phyloP scores from a whole-genome alignment of 2,329 filamentous ascomycete species.

The Aspergillus sp. region DNA sequence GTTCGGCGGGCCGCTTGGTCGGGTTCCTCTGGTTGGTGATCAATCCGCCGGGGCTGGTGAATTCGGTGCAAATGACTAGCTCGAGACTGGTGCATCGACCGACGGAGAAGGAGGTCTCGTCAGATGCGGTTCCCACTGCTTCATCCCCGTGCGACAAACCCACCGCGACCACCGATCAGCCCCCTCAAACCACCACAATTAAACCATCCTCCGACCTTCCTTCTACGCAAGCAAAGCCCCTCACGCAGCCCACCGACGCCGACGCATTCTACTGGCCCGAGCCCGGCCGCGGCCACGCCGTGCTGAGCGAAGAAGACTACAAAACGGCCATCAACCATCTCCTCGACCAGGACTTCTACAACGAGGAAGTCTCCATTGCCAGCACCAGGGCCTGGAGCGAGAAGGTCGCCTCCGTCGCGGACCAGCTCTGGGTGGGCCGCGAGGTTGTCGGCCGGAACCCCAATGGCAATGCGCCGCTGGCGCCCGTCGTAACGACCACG shows the following conservation, averaged over 20 bases:
- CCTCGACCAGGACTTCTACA: slow-evolving; percentile 44
- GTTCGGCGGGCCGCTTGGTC: slow-evolving; percentile 85
- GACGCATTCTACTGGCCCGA: slow-evolving; percentile 37
- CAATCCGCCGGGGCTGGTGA: slow-evolving; percentile 54
- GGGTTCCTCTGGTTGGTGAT: slow-evolving; percentile 95
- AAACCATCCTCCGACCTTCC: background rate
- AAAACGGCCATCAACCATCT: slow-evolving; percentile 40
- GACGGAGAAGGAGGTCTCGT: slow-evolving; percentile 1
- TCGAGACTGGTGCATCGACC: slow-evolving; percentile 15
- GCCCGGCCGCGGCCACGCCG: slow-evolving; percentile 33
- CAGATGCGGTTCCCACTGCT: background rate
- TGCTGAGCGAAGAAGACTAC: slow-evolving; percentile 42
- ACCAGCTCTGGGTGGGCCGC: slow-evolving; percentile 37
- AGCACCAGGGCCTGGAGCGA: slow-evolving; percentile 44
- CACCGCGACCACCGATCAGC: background rate
- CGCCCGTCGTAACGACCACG: slow-evolving; percentile 20
- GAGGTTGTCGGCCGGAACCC: slow-evolving; percentile 32
- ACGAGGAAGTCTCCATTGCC: slow-evolving; percentile 34
- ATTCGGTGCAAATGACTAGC: slow-evolving; percentile 35
- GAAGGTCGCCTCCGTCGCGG: slow-evolving; percentile 40
- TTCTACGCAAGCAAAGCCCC: background rate
- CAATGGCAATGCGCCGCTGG: slow-evolving; percentile 10
- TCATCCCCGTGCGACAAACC: background rate
- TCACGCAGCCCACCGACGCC: slow-evolving; percentile 11
- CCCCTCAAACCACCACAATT: background rate